Percentiles rank a stretch among this genome's conserved stretches.
These are phyloP conservation scores for Hondaea fermentalgiana DNA, from an alignment of 108 stramenopile species.

Conservation along the genomic window DNA sequence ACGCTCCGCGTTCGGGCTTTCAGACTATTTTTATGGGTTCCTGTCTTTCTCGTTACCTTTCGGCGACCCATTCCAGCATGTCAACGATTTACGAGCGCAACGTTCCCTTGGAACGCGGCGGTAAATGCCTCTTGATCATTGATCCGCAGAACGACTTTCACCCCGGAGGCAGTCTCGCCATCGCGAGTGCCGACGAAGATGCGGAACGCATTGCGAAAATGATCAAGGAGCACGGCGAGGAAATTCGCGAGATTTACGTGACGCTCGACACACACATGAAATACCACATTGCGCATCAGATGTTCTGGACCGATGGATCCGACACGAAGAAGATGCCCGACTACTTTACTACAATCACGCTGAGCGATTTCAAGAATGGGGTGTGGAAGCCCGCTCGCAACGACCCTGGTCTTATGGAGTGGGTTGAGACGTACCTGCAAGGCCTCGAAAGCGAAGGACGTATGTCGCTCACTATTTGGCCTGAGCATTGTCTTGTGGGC, in stretches of 20 bases:
- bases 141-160: constrained; percentile 88
- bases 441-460: constrained; percentile 57
- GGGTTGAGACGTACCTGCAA: constrained; percentile 31
- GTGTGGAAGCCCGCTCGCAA: constrained; percentile 47
- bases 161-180: constrained; percentile 75
- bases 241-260: constrained; percentile 68
- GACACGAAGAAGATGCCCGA: constrained; percentile 40
- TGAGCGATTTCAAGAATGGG: constrained; percentile 52
- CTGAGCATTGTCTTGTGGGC: constrained; percentile 87
- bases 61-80: neutral
- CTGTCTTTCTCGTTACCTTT: too few relatives aligned
- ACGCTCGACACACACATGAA: constrained; percentile 82
- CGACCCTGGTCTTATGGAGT: neutral
- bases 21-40: too few relatives aligned
- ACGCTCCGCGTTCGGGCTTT: too few relatives aligned
- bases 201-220: constrained; percentile 63
- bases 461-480: constrained; percentile 80
- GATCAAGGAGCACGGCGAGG: constrained; percentile 37
- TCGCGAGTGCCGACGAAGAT: constrained; percentile 69
- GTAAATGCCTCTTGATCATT: constrained; percentile 57
- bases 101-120: neutral
- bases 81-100: neutral
- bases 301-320: constrained; percentile 57
- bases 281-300: constrained; percentile 82
- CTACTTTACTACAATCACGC: constrained; percentile 74